A percentile compares a stretch with the other conserved stretches of the same genome.
Conservation (phyloP, 1,139 yeast genomes). For the Yamadazyma aaseri region DNA sequence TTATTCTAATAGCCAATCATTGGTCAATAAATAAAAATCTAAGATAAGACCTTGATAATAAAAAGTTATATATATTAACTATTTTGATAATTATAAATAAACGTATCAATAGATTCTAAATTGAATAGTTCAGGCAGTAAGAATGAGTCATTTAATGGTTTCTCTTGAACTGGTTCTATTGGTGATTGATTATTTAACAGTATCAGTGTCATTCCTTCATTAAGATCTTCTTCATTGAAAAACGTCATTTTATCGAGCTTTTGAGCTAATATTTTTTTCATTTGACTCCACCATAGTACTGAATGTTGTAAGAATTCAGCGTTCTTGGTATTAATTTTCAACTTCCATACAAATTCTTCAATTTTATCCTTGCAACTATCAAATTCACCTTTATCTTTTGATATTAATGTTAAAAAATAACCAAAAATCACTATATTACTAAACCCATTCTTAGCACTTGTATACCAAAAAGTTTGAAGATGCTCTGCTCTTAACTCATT, state of each 20-base stretch:
- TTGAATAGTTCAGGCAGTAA: conserved; percentile 14
- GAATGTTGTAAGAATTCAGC: conserved; percentile 16
- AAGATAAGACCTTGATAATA: too few relatives aligned
- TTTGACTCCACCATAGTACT: conserved; percentile 14
- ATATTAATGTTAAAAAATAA: conserved; percentile 10
- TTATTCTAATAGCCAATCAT: not conserved
- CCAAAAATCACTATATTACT: conserved; percentile 15
- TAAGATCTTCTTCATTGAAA: conserved; percentile 7
- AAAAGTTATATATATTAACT: conserved; percentile 1
- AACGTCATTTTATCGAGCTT: conserved; percentile 5
- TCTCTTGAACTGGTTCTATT: not conserved
- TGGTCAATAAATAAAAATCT: not conserved
- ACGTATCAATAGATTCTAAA: conserved; percentile 11
- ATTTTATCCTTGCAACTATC: conserved; percentile 12
- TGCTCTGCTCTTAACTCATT: conserved; percentile 16
- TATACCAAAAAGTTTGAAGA: conserved; percentile 17
- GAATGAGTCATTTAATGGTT: conserved; percentile 7
- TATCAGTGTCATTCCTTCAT: not conserved
- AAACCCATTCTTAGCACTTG: conserved; percentile 16
- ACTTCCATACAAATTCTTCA: conserved; percentile 16
- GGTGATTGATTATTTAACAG: not conserved
- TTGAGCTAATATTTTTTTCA: conserved; percentile 5
- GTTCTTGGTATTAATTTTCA: conserved; percentile 15
- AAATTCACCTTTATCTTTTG: conserved; percentile 10
- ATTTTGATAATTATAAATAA: conserved; percentile 10